Evolutionary conservation across 306 rosid genomes (phyloP), one percentile per base, ranked within the genome.

Genomic region (Castanopsis chinensis): DNA sequence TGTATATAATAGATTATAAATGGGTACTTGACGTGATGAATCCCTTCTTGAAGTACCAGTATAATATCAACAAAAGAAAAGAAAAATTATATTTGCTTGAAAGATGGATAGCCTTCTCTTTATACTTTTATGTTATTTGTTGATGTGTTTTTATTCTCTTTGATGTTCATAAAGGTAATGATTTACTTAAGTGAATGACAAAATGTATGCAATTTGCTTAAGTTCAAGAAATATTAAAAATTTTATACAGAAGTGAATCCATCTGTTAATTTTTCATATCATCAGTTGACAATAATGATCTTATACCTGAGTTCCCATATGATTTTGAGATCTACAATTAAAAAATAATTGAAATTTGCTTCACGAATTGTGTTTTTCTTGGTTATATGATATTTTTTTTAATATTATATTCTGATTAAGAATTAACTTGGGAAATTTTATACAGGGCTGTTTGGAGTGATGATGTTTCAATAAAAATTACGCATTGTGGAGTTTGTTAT

Each of bases 401-500:
- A 3, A 65, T 13, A 32, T 19, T 43, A 19, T 33, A 18, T 8
- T 67, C 71, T 18, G 28, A 10, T 13, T 21, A 10, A 49, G 4
- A 20, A 65, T 65, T 33, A 65, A n/a, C 45, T 27, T 77, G 25
- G 21, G 27, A 69, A 30, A 25, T 61, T 55, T 27, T 20, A 52
- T 78, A 57, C 82, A 86, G 90, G 73, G 78, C 69, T 83, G 72
- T 76, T 21, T 76, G 88, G 65, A 69, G 69, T 27, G 84, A 87
- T 0, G 91, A 87, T 59, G 82, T 87, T 75, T 85, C 85, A 14
- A 72, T 85, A 41, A 80, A 70, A 54, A 87, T 85, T 27, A 85
- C 87, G 10, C 87, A 87, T 30, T 87, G 87, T 52, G 91, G 88
- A 74, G 23, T 87, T 70, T 85, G 91, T 75, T 85, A 85, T 72